phyloP scores from a whole-genome alignment of 2,329 filamentous ascomycete species.

The Anthostomella pinea region DNA sequence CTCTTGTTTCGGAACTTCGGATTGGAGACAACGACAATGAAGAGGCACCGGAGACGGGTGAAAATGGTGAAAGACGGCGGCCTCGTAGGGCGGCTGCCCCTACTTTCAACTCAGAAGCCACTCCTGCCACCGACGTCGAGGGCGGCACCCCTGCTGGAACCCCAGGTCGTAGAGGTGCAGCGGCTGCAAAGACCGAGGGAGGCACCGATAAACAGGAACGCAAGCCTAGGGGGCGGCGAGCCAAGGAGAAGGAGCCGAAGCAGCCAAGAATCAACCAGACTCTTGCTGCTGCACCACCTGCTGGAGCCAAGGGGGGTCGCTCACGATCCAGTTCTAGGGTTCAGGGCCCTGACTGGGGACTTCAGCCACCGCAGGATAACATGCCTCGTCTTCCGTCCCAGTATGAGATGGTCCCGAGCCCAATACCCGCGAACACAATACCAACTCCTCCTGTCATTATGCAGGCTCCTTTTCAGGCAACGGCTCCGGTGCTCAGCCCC shows the following conservation, averaged over 20 bases:
- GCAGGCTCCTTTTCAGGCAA: conserved; percentile 26
- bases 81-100: conserved; percentile 67
- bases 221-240: conserved; percentile 41
- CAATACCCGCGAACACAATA: too few relatives aligned
- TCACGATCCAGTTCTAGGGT: conserved; percentile 55
- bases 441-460: conserved; percentile 41
- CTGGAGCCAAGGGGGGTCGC: conserved; percentile 43
- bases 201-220: conserved; percentile 43
- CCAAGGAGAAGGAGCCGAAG: conserved; percentile 39
- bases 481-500: conserved; percentile 26
- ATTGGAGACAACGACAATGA: conserved; percentile 57
- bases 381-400: conserved; percentile 39
- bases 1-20: conserved; percentile 64
- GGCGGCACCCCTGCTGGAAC: conserved; percentile 56
- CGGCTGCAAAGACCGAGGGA: conserved; percentile 40
- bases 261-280: conserved; percentile 40
- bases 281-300: conserved; percentile 45
- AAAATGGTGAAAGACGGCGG: conserved; percentile 58
- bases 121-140: conserved; percentile 59
- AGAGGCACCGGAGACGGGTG: conserved; percentile 53
- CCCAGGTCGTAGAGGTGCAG: conserved; percentile 49
- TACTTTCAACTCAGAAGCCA: conserved; percentile 65
- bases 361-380: conserved; percentile 37
- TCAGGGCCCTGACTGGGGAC: conserved; percentile 40
- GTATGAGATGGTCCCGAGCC: conserved; percentile 41